These are phyloP conservation scores for Hyaloscypha bicolor DNA, from an alignment of 495 filamentous ascomycete species.

Conservation along the genomic window DNA sequence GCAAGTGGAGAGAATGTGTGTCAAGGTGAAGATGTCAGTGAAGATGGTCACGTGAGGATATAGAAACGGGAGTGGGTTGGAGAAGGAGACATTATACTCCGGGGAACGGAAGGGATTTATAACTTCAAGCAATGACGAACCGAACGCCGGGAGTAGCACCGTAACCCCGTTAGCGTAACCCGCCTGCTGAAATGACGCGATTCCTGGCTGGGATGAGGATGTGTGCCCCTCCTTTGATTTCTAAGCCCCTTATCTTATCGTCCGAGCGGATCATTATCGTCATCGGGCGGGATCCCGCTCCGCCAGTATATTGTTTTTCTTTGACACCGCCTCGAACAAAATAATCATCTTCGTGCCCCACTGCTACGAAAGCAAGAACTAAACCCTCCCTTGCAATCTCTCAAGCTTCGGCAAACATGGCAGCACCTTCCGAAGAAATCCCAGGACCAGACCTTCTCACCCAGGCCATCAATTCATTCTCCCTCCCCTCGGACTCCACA, in stretches of 20 bases:
- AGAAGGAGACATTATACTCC: background rate
- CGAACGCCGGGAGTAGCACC: background rate
- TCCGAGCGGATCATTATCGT: background rate
- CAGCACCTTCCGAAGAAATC: background rate
- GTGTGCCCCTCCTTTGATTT: conserved; percentile 13
- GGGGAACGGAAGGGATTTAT: background rate
- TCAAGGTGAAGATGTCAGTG: background rate
- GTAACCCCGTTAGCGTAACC: background rate
- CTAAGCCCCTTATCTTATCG: conserved; percentile 11
- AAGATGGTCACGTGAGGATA: background rate
- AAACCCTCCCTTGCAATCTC: background rate
- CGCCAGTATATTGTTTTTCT: conserved; percentile 11
- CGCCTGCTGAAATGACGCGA: conserved; percentile 1
- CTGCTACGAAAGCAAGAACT: background rate
- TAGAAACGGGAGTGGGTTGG: background rate
- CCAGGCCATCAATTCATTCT: conserved; percentile 22
- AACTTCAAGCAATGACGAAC: background rate
- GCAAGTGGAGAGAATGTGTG: background rate
- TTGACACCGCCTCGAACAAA: background rate
- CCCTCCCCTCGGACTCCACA: conserved; percentile 10
- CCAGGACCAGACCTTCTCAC: conserved; percentile 24
- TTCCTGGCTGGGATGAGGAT: background rate
- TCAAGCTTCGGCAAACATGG: background rate
- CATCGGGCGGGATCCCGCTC: conserved; percentile 10
- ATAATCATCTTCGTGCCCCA: background rate